phyloP scores from a whole-genome alignment of 306 rosid genomes.

The Begonia masoniana region DNA sequence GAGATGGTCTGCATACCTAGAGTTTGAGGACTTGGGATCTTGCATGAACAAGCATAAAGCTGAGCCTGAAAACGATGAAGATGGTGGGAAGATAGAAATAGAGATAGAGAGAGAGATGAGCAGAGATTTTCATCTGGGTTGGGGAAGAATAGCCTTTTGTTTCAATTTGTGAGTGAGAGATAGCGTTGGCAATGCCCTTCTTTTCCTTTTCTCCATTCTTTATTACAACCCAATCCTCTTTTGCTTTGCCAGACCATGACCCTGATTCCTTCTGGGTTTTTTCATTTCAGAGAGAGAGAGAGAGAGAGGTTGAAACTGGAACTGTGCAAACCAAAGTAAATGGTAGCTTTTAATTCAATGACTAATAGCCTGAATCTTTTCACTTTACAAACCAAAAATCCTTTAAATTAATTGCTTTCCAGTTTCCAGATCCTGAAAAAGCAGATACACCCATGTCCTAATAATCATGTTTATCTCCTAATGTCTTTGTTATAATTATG shows the following conservation, averaged over 20 bases:
- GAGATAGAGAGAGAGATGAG: slow-evolving; percentile 1
- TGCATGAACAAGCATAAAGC: slow-evolving; percentile 63
- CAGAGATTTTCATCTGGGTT: slow-evolving; percentile 59
- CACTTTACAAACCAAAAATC: too few relatives aligned
- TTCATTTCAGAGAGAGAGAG: slow-evolving; percentile 12
- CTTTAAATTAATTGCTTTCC: too few relatives aligned
- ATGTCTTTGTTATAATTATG: neutral
- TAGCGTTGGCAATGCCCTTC: slow-evolving; percentile 42
- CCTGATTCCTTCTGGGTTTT: slow-evolving; percentile 2
- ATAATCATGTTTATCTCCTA: slow-evolving; percentile 2
- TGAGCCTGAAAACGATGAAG: slow-evolving; percentile 27
- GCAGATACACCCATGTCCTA: neutral
- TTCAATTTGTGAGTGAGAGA: slow-evolving; percentile 18
- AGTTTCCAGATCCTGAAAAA: too few relatives aligned
- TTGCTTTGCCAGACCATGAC: slow-evolving; percentile 65
- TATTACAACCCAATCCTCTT: slow-evolving; percentile 32
- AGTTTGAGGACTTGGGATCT: slow-evolving; percentile 58
- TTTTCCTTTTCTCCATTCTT: slow-evolving; percentile 38
- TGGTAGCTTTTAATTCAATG: slow-evolving; percentile 25
- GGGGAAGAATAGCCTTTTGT: slow-evolving; percentile 18
- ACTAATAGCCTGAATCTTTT: slow-evolving; percentile 7
- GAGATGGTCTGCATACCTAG: slow-evolving; percentile 41
- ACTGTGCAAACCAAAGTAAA: slow-evolving; percentile 50
- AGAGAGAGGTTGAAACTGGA: slow-evolving; percentile 8
- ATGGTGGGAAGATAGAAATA: slow-evolving; percentile 15